A percentile compares a stretch with the other conserved stretches of the same genome.
Conservation (phyloP, 2,329 filamentous ascomycete species). For the Claviceps monticola region DNA sequence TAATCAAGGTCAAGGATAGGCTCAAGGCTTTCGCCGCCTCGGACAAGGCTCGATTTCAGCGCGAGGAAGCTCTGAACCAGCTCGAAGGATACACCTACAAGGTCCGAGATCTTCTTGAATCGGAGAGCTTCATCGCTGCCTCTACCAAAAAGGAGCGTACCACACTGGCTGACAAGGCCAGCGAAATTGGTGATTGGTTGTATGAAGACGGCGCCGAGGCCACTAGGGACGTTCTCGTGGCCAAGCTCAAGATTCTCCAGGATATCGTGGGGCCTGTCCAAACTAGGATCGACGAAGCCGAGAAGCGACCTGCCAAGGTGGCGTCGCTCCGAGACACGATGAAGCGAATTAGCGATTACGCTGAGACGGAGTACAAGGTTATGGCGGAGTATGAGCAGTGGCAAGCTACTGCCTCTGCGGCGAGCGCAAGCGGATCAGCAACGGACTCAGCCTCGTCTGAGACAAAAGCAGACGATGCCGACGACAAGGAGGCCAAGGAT, state of each 20-base stretch:
- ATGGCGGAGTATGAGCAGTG: slow-evolving; percentile 54
- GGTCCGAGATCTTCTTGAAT: slow-evolving; percentile 67
- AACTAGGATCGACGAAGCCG: slow-evolving; percentile 58
- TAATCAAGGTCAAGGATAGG: slow-evolving; percentile 47
- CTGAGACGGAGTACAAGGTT: slow-evolving; percentile 54
- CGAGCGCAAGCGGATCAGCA: slow-evolving; percentile 28
- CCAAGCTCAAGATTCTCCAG: slow-evolving; percentile 63
- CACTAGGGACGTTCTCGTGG: slow-evolving; percentile 57
- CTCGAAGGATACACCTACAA: slow-evolving; percentile 92
- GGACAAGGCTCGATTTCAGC: slow-evolving; percentile 59
- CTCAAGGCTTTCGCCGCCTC: slow-evolving; percentile 76
- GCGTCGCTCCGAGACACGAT: slow-evolving; percentile 56
- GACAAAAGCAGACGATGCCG: slow-evolving; percentile 43
- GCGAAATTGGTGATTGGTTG: slow-evolving; percentile 73
- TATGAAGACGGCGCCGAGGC: slow-evolving; percentile 75
- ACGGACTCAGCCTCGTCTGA: slow-evolving; percentile 34
- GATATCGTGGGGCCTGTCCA: slow-evolving; percentile 66
- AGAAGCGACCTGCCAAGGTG: slow-evolving; percentile 56
- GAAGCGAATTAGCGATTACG: slow-evolving; percentile 54
- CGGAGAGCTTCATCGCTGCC: slow-evolving; percentile 56
- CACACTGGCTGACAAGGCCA: slow-evolving; percentile 52
- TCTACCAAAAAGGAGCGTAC: slow-evolving; percentile 57
- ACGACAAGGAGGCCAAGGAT: slow-evolving; percentile 34
- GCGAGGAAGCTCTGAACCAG: slow-evolving; percentile 81
- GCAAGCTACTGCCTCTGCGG: slow-evolving; percentile 30